A percentile compares a stretch with the other conserved stretches of the same genome.
Conservation (phyloP, 371 early-diverging fungal genomes). For the Mortierella sp. region DNA sequence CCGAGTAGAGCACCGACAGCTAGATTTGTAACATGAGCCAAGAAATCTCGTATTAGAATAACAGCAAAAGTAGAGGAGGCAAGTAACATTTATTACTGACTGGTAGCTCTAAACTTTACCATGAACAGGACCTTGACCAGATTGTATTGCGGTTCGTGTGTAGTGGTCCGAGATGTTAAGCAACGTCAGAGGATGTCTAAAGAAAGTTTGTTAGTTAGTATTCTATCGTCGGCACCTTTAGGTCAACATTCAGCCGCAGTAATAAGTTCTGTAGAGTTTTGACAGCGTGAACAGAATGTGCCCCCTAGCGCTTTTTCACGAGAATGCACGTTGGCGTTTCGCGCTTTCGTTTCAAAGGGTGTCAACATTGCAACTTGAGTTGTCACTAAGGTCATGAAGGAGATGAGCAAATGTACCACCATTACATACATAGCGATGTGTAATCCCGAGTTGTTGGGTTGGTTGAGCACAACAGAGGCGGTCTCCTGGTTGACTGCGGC, state of each 20-base stretch:
- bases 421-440: conserved; percentile 53
- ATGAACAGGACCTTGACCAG: conserved; percentile 56
- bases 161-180: conserved; percentile 90
- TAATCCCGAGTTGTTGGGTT: conserved; percentile 59
- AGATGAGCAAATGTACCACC: background rate
- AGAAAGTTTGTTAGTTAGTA: background rate
- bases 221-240: background rate
- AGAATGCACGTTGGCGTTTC: no score
- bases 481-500: conserved; percentile 44
- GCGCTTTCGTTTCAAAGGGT: background rate
- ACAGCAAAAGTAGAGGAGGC: background rate
- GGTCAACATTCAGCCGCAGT: no score
- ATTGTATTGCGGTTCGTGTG: conserved; percentile 78
- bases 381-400: background rate
- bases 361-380: background rate
- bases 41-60: background rate
- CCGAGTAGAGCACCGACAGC: conserved; percentile 87
- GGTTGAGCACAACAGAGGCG: conserved; percentile 56
- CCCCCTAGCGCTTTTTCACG: no score
- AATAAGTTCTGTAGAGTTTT: no score
- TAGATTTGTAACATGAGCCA: conserved; percentile 3
- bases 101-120: no score
- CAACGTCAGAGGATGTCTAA: conserved; percentile 87
- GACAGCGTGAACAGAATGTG: no score
- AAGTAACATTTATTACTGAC: conserved; percentile 3